Conservation (phyloP, 2,329 filamentous ascomycete genomes). For the Bipolaris sorokiniana region DNA sequence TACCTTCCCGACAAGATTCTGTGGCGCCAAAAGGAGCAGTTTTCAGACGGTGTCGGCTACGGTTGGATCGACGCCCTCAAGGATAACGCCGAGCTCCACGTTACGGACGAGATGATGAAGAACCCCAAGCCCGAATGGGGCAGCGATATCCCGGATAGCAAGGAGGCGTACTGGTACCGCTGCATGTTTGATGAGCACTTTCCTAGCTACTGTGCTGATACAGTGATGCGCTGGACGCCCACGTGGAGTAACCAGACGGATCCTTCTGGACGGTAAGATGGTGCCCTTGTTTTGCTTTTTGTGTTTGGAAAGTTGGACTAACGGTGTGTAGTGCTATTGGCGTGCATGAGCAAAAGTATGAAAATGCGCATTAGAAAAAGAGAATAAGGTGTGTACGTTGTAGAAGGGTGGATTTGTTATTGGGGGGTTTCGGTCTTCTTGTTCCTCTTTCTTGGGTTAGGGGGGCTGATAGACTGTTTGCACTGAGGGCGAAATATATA, state of each 20-base stretch:
- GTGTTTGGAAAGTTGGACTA: constrained; percentile 10
- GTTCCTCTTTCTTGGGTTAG: constrained; percentile 2
- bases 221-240: constrained; percentile 94
- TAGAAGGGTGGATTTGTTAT: background rate
- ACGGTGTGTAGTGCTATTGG: constrained; percentile 38
- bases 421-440: constrained; percentile 1
- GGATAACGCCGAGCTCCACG: constrained; percentile 85
- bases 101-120: constrained; percentile 98
- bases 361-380: constrained; percentile 25
- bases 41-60: constrained; percentile 97
- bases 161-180: constrained; percentile 98
- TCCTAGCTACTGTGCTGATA: constrained; percentile 86
- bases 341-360: constrained; percentile 46
- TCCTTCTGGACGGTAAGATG: constrained; percentile 80
- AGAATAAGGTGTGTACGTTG: background rate
- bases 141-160: constrained; percentile 87
- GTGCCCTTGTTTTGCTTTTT: background rate
- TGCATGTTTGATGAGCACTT: constrained; percentile 99
- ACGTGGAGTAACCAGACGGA: constrained; percentile 98
- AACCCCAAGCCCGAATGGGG: constrained; percentile 98
- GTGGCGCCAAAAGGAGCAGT: constrained; percentile 99
- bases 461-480: constrained; percentile 4
- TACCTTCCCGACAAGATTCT: constrained; percentile 97
- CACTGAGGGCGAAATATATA: constrained; percentile 1
- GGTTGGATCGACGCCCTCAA: constrained; percentile 98